Evolutionary conservation across 768 basidiomycete species (phyloP), one percentile per base, ranked within the genome.

Genomic region (Boletus insuetus): DNA sequence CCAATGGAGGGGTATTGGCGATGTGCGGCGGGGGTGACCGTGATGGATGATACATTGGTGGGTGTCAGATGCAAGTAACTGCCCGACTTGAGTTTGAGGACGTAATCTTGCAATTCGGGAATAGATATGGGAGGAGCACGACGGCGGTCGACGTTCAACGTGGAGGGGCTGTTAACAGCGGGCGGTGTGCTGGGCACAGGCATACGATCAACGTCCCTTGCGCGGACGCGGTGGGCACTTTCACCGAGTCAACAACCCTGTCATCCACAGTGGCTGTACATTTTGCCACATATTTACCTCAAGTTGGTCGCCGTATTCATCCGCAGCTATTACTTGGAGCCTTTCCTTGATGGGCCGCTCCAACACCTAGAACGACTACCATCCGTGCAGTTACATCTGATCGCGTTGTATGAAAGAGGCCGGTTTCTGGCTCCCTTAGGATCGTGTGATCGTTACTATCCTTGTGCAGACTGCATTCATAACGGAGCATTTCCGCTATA

Each of bases 41-140:
- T 13, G 65, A 49, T 20, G 61, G 56, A 29, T 45, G 68, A 22
- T 53, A 46, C 54, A 61, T 67, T 63, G 41, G n/a, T 29, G 50
- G 50, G 32, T 61, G 54, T 45, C 40, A 7, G 3, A 11, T 35
- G 34, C 34, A 35, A 35, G 34, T 14, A 35, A 14, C 34, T 12
- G 13, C 14, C 34, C 12, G 34, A 35, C 34, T 35, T 14, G 34
- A 37, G 44, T 17, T 24, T 22, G 19, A 26, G 26, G 39, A 32
- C 13, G 11, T 35, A 6, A 35, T 35, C 13, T 3, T 35, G 32
- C 43, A 35, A 9, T 48, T 37, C 17, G 34, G 17, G 22, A 10
- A 35, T 35, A 14, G 47, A n/a, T 13, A 17, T 16, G 32, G 43
- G 13, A 26, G 51, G 43, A 38, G 22, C 19, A 40, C 46, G 40